These are phyloP conservation scores for Beta lomatogona DNA, from an alignment of 179 eudicot species.

Conservation along the genomic window DNA sequence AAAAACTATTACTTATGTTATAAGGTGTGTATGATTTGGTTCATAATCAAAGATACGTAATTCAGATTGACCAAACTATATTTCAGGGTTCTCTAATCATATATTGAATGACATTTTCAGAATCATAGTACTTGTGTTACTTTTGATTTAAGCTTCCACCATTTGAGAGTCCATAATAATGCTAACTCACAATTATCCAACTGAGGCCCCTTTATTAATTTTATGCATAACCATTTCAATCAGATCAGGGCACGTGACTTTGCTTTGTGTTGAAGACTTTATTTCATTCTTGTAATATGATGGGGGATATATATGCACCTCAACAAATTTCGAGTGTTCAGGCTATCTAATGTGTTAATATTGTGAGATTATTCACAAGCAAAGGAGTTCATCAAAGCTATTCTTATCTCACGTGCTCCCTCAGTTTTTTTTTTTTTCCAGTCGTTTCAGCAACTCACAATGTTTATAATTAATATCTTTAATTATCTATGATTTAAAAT, in stretches of 20 bases:
- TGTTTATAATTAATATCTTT: too few relatives aligned
- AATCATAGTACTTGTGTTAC: neutral
- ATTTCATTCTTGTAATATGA: neutral
- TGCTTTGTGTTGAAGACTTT: neutral
- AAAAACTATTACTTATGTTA: too few relatives aligned
- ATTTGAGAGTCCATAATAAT: neutral
- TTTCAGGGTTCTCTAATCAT: neutral
- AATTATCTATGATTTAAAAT: too few relatives aligned
- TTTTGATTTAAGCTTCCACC: neutral
- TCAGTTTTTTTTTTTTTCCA: too few relatives aligned
- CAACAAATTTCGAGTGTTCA: neutral
- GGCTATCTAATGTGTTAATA: neutral
- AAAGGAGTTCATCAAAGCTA: neutral
- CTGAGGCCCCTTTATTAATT: neutral
- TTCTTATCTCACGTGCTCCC: neutral
- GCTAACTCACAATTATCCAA: neutral
- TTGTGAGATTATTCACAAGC: slow-evolving; percentile 6
- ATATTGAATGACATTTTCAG: neutral
- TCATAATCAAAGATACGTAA: neutral
- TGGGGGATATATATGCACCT: neutral
- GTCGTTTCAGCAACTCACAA: too few relatives aligned
- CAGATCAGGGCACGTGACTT: neutral
- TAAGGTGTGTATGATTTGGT: neutral
- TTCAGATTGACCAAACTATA: neutral
- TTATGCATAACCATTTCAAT: slow-evolving; percentile 3